Percentiles rank a stretch among this genome's conserved stretches.
These are phyloP conservation scores for Venturia effusa DNA, from an alignment of 2,329 filamentous ascomycete species.

Conservation along the genomic window DNA sequence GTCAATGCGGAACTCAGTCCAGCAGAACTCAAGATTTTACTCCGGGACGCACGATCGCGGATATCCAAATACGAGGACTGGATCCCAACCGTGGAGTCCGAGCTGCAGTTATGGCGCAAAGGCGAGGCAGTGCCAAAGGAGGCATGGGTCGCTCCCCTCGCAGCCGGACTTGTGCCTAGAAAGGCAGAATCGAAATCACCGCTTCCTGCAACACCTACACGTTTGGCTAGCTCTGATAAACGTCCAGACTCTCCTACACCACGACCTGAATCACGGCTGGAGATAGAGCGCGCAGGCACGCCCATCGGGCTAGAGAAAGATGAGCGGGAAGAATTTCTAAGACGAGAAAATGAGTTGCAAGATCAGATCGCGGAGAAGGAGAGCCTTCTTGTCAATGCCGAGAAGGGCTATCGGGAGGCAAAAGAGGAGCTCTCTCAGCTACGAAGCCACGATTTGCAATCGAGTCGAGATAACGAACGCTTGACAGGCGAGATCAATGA, in stretches of 20 bases:
- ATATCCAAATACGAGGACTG: constrained; percentile 83
- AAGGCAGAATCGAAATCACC: constrained; percentile 37
- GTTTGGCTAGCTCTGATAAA: constrained; percentile 11
- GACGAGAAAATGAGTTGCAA: constrained; percentile 92
- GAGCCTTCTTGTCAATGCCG: constrained; percentile 63
- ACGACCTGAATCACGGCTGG: constrained; percentile 53
- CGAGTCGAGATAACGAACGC: constrained; percentile 82
- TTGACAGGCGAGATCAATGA: constrained; percentile 80
- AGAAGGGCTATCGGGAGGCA: constrained; percentile 69
- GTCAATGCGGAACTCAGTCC: constrained; percentile 97
- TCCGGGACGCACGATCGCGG: constrained; percentile 86
- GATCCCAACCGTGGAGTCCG: constrained; percentile 69
- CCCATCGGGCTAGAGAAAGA: constrained; percentile 90
- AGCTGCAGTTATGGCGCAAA: constrained; percentile 76
- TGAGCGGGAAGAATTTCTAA: constrained; percentile 89
- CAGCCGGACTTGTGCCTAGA: constrained; percentile 39
- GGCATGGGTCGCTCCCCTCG: constrained; percentile 63
- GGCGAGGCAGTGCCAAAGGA: constrained; percentile 86
- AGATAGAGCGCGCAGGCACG: constrained; percentile 70
- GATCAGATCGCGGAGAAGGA: constrained; percentile 94
- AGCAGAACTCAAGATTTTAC: constrained; percentile 81
- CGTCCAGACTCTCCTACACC: constrained; percentile 49
- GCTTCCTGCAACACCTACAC: constrained; percentile 15
- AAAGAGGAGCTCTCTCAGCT: constrained; percentile 78
- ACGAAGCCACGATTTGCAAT: constrained; percentile 74